Base-by-base conservation (phyloP, 345 rosid species). In the Arabidopsis thaliana region DNA sequence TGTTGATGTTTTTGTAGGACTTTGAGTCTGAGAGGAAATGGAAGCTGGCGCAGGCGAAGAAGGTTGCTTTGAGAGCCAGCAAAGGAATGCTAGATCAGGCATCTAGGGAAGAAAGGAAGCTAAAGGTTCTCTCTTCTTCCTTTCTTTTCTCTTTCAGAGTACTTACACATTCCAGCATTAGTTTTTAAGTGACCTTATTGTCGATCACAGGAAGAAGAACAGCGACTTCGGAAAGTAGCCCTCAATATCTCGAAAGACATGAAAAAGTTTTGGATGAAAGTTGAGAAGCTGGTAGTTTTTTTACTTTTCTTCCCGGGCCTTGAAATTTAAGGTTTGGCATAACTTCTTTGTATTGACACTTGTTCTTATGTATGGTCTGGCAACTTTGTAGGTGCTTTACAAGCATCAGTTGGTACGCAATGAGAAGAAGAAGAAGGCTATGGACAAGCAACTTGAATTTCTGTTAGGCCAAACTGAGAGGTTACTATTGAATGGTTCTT, bases 391-490 rank as follows among this genome's bases (percentile, higher is more conserved):
- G 99, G 99, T 96, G 69, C 86, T 93, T 66, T 96, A 96, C 87
- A 96, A 93, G 87, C 95, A 93, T 83, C 99, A 96, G 84, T 77
- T 84, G 87, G 96, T 87, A 80, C 89, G 90, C 61, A 93, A 93
- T 66, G 99, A 87, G 84, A 96, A 88, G 80, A 91, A 93, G 93
- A 96, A 96, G 80, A 96, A 88, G 83, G 87, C 95, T 20, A 91
- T 93, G 82, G 98, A 96, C 74, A 96, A 89, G 82, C 99, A 96
- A 69, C 98, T 96, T 33, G 88, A 96, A 78, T 96, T 96, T 84
- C 90, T 96, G 71, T 81, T 96, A 62, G 99, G 99, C 75, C 99
- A 96, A 85, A 96, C 99, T 46, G 99, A 96, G 84, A 96, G 99
- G 99, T 93, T 46, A 22, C 53, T 79, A 37, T 12, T 45, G 28